phyloP scores from a whole-genome alignment of 257 asterid genomes.

The Ballota nigra region DNA sequence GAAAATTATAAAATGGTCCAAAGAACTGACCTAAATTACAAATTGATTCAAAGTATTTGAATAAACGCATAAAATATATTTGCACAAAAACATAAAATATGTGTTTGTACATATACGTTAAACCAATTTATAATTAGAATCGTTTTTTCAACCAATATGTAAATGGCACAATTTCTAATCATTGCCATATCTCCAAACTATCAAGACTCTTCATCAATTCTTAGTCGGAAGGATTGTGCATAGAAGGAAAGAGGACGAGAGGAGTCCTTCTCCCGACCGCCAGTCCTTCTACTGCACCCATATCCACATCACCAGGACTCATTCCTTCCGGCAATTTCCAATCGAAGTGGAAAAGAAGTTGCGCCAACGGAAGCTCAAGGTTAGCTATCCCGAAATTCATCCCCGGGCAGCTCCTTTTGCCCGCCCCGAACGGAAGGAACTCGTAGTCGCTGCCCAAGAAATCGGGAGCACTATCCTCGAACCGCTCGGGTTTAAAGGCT shows the following conservation, averaged over 20 bases:
- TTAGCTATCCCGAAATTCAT: background rate
- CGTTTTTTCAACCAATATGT: too few species aligned
- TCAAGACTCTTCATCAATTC: too few species aligned
- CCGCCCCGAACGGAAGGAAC: slow-evolving; percentile 27
- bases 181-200: background rate
- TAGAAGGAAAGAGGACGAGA: background rate
- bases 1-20: too few species aligned
- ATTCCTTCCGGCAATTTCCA: background rate
- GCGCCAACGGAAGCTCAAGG: background rate
- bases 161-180: too few species aligned
- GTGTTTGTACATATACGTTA: too few species aligned
- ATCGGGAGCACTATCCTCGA: slow-evolving; percentile 16
- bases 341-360: background rate
- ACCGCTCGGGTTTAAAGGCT: slow-evolving; percentile 25
- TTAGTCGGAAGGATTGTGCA: background rate
- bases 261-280: background rate
- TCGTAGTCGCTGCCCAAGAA: slow-evolving; percentile 26
- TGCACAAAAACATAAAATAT: too few species aligned
- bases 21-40: too few species aligned
- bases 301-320: background rate
- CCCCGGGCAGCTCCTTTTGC: background rate
- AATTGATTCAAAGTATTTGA: too few species aligned
- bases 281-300: background rate
- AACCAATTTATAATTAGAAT: too few species aligned
- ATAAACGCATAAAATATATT: too few species aligned